These are phyloP conservation scores for Yamadazyma pseudoaaseri DNA, from an alignment of 1,139 yeast species.

Conservation along the genomic window DNA sequence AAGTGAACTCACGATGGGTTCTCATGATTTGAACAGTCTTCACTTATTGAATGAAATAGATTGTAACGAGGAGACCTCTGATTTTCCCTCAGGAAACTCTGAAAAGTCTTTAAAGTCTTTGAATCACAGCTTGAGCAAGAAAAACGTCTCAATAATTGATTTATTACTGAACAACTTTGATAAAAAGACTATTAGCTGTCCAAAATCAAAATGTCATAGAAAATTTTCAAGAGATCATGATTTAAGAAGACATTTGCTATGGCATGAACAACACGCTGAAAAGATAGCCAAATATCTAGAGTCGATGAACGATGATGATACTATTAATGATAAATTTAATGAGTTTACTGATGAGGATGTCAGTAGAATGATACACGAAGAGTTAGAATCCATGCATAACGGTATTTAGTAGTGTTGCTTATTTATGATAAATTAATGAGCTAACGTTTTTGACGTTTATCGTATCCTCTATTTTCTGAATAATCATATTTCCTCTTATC, in stretches of 20 bases:
- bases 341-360: conserved; percentile 22
- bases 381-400: conserved; percentile 17
- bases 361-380: conserved; percentile 32
- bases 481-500: conserved; percentile 28
- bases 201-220: conserved; percentile 46
- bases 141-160: conserved; percentile 31
- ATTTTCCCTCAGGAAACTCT: conserved; percentile 12
- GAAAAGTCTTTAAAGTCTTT: conserved; percentile 27
- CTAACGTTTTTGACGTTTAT: conserved; percentile 21
- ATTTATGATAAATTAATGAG: not conserved
- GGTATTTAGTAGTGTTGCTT: not conserved
- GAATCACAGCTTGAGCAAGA: conserved; percentile 17
- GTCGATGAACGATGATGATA: conserved; percentile 19
- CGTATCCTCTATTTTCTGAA: conserved; percentile 20
- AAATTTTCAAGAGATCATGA: conserved; percentile 49
- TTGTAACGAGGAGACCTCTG: not conserved
- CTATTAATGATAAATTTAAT: not conserved
- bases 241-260: conserved; percentile 49
- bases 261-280: conserved; percentile 42
- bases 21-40: conserved; percentile 10
- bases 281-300: conserved; percentile 26
- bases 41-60: not conserved
- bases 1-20: conserved; percentile 20
- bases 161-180: conserved; percentile 37
- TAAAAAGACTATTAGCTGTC: conserved; percentile 39